Base-by-base conservation (phyloP, 768 basidiomycete species). In the Boletus rex-veris region DNA sequence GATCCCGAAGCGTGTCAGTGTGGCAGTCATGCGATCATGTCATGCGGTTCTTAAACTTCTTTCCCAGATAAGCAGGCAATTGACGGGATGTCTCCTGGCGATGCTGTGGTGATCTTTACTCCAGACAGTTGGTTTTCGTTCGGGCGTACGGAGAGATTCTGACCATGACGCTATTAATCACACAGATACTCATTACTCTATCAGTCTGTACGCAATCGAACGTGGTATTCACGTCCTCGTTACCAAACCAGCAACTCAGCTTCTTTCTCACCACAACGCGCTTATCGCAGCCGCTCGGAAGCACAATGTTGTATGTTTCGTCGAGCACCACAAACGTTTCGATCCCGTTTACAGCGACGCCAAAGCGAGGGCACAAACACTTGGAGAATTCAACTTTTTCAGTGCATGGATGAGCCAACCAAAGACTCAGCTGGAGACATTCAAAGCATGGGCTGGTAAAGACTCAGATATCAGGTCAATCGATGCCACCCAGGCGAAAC, bases 381-480 rank as follows among this genome's bases (percentile, higher is more conserved):
- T 95, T 24, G 92, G 93, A 33, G 91, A 95, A 71, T 92, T 94
- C 75, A 96, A 94, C 74, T 96, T 92, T 73, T 96, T 93, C 82
- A 90, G 77, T 61, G 90, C 92, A 36, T 96, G 94, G 92, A 97
- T 97, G 94, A 92, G 90, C 65, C 94, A 96, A 70, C 94, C 94
- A 40, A 97, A 97, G 74, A 86, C 83, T 63, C 94, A 97, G 71
- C 80, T 97, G 26, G 90, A 93, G 71, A 96, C 94, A 0, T 97
- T 96, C 83, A 84, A 85, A 52, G 89, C 90, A 7, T 97, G 94
- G 94, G 94, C 93, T 24, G 94, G 93, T 36, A 92, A 87, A 72
- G 91, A 94, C 69, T 91, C 90, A 33, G 93, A 96, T 61, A 94
- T 96, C 73, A 92, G 88, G 86, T 82, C 48, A 58, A 61, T 44